Evolutionary conservation across 2,329 filamentous ascomycete genomes (phyloP), one percentile per base, ranked within the genome.

Genomic region (Stromatinia cepivora): DNA sequence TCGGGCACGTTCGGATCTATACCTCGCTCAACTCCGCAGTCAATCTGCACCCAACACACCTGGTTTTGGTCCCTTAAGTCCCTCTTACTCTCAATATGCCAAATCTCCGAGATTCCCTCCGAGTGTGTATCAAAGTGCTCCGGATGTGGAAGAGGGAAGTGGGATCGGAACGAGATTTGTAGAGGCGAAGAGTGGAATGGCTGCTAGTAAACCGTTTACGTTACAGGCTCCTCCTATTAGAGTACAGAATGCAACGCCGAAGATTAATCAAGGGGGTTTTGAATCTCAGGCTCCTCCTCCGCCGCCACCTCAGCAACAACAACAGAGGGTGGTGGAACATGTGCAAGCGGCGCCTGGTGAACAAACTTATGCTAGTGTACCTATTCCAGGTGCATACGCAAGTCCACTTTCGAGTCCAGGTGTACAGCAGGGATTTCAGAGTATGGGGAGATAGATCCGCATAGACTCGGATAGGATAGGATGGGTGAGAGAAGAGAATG

Each of bases 11-110:
- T 94, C 92, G 71, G 94, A 98, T 79, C 88, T 99, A 73, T 98
- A 98, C 84, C 92, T 98, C 72, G 93, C 91, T 67, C 91, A 93
- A 79, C 87, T 93, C 54, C 90, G 90, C 75, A 84, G 88, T 28
- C 94, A 98, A 82, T 97, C 93, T 36, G 94, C 93, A 7, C 94
- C 94, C 75, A 97, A 97, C 84, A 97, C 94, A 0, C 94, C 94
- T 17, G 93, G 93, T 73, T 93, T 96, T 79, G 90, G 88, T 42
- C 88, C 90, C 79, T 91, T 88, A 79, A 88, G 86, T 31, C 90
- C 81, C 80, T 81, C 82, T 54, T 86, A 84, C 75, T 80, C 78
- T 64, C 66, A 73, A 45, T 76, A 78, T 69, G 66, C 72, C 45
- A 76, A 76, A 63, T 77, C 86, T 31, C 87, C 87, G 56, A 86